phyloP scores from a whole-genome alignment of 1,284 basidiomycete genomes.

The Ganoderma leucocontextum region DNA sequence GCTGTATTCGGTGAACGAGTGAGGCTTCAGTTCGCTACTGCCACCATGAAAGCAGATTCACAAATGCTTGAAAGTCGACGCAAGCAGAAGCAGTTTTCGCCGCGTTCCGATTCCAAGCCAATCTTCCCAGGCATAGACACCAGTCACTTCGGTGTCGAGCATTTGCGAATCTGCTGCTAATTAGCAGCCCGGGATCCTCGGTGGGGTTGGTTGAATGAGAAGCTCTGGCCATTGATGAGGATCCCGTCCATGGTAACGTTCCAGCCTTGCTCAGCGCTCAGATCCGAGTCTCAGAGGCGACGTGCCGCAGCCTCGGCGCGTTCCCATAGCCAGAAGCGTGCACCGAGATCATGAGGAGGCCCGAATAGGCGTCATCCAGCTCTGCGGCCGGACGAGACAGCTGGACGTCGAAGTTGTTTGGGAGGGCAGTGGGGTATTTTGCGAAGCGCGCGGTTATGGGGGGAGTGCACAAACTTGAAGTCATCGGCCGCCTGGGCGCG shows the following conservation, averaged over 20 bases:
- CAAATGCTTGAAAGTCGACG: too few relatives aligned
- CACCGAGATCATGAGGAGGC: conserved; percentile 43
- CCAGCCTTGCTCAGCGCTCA: too few relatives aligned
- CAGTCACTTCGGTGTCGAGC: too few relatives aligned
- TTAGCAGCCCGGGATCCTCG: too few relatives aligned
- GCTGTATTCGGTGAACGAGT: too few relatives aligned
- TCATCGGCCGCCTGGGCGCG: conserved; percentile 30
- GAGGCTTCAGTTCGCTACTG: too few relatives aligned
- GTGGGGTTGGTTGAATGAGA: conserved; percentile 40
- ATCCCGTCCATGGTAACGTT: conserved; percentile 41
- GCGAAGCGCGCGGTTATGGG: conserved; percentile 40
- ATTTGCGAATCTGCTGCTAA: too few relatives aligned
- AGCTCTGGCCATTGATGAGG: conserved; percentile 40
- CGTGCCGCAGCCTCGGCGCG: conserved; percentile 49
- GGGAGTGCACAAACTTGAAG: conserved; percentile 24
- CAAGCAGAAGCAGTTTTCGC: too few relatives aligned
- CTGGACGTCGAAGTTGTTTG: conserved; percentile 42
- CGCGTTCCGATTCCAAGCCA: too few relatives aligned
- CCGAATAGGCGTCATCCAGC: conserved; percentile 36
- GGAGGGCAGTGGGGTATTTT: conserved; percentile 33
- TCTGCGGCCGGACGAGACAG: conserved; percentile 38
- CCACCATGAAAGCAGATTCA: too few relatives aligned
- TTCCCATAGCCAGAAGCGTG: conserved; percentile 36
- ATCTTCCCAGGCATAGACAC: too few relatives aligned
- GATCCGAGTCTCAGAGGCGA: conserved; percentile 54